Base-by-base conservation (phyloP, 257 asterid genomes). In the Solanum acaule region DNA sequence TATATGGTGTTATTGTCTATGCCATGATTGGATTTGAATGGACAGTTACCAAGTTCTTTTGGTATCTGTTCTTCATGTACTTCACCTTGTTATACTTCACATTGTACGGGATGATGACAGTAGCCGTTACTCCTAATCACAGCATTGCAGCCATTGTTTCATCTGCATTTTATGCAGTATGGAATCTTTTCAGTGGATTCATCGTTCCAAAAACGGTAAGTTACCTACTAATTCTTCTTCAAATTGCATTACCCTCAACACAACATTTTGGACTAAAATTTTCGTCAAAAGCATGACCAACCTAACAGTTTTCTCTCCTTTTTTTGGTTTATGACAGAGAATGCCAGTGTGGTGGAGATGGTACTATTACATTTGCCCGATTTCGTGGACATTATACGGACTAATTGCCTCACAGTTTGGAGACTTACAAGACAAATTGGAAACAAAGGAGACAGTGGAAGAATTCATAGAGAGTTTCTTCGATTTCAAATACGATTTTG, bases 171-270 rank as follows among this genome's bases (percentile, higher is more conserved):
- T 95, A 91, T 34, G 91, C 90, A 0, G 8, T 93, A 3, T 95
- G 98, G 98, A 96, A 95, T 90, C 92, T 96, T 42, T 96, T 96
- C 93, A 93, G 96, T 2, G 98, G 99, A 29, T 96, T 96, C 93
- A 84, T 95, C 88, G 89, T 96, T 84, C 98, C 99, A 73, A 90
- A 88, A 33, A 78, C 96, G n/a, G 99, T 96, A 87, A 86, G 96
- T 84, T 22, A 27, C 16, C 52, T 20, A 13, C 87, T 25, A 25
- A 11, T 12, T 18, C 44, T 38, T 37, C 44, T n/a, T 52, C 10
- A 13, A 40, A 11, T 13, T 78, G 29, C 61, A 76, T 37, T 77
- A 40, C 12, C 84, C 20, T 38, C 63, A 42, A 78, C 25, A 34
- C 31, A n/a, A 40, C 65, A 8, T 79, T 33, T 78, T 38, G 23